phyloP scores from a whole-genome alignment of 306 rosid species.

The Ammopiptanthus mongolicus region DNA sequence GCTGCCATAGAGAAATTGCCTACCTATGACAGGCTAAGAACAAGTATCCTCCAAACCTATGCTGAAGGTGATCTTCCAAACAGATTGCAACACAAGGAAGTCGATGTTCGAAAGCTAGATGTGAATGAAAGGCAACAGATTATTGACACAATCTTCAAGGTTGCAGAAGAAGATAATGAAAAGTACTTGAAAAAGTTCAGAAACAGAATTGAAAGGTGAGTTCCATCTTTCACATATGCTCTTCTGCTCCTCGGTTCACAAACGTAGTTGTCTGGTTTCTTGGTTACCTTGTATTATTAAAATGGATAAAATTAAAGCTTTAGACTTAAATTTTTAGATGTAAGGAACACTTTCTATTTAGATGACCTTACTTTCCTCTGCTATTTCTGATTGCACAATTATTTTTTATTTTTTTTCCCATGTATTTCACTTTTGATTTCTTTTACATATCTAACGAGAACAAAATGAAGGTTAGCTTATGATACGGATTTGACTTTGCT shows the following conservation, averaged over 20 bases:
- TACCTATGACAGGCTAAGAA: conserved; percentile 75
- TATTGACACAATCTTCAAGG: conserved; percentile 67
- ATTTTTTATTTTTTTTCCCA: neutral
- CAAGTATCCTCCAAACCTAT: conserved; percentile 59
- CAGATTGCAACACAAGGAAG: conserved; percentile 42
- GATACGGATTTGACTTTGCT: conserved; percentile 18
- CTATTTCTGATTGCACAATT: neutral
- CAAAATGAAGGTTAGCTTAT: conserved; percentile 12
- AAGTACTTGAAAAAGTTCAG: conserved; percentile 62
- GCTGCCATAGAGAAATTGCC: conserved; percentile 92
- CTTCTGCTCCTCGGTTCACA: neutral
- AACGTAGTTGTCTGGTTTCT: neutral
- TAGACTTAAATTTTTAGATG: neutral
- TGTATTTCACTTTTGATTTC: neutral
- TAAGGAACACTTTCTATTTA: neutral
- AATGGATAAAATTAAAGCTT: neutral
- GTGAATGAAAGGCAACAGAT: conserved; percentile 53
- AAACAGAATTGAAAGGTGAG: conserved; percentile 64
- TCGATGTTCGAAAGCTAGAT: conserved; percentile 68
- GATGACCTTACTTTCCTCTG: neutral
- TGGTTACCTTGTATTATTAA: neutral
- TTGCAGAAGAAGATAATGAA: conserved; percentile 88
- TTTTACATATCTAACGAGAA: neutral
- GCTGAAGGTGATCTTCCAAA: conserved; percentile 16
- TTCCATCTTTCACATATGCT: neutral